phyloP scores from a whole-genome alignment of 257 asterid genomes.

The Solanum clarkiae region DNA sequence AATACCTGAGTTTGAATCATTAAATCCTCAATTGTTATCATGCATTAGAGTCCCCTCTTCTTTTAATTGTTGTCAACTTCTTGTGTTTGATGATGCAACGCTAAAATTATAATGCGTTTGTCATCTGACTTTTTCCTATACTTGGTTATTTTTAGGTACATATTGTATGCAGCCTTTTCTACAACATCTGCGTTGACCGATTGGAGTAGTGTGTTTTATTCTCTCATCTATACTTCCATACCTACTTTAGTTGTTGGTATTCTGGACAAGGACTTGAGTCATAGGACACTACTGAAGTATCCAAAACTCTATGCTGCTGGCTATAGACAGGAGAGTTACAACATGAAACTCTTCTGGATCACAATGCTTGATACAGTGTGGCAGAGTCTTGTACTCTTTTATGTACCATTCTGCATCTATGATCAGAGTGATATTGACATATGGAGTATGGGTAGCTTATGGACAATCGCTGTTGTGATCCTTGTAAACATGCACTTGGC shows the following conservation, averaged over 20 bases:
- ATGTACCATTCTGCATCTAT: slow-evolving; percentile 59
- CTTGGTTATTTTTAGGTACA: slow-evolving; percentile 47
- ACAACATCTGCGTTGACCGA: slow-evolving; percentile 93
- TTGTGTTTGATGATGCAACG: background rate
- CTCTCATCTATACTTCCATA: slow-evolving; percentile 82
- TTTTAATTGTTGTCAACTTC: background rate
- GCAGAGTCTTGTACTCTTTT: slow-evolving; percentile 98
- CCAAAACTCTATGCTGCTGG: slow-evolving; percentile 97
- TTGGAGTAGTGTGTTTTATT: slow-evolving; percentile 93
- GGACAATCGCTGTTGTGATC: slow-evolving; percentile 91
- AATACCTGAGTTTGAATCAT: background rate
- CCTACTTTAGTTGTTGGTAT: slow-evolving; percentile 94
- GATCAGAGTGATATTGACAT: slow-evolving; percentile 76
- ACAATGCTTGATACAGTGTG: slow-evolving; percentile 90
- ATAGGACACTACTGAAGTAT: slow-evolving; percentile 67
- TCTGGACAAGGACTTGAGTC: slow-evolving; percentile 86
- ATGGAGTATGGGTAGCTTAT: slow-evolving; percentile 98
- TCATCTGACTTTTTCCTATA: background rate
- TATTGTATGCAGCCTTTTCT: slow-evolving; percentile 80
- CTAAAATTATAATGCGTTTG: background rate
- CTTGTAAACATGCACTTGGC: slow-evolving; percentile 89
- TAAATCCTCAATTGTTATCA: background rate
- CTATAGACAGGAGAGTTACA: slow-evolving; percentile 88
- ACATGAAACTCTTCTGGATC: slow-evolving; percentile 80
- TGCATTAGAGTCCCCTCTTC: background rate